Evolutionary conservation across 345 rosid genomes (phyloP).

Genomic region (Hibiscus syriacus): DNA sequence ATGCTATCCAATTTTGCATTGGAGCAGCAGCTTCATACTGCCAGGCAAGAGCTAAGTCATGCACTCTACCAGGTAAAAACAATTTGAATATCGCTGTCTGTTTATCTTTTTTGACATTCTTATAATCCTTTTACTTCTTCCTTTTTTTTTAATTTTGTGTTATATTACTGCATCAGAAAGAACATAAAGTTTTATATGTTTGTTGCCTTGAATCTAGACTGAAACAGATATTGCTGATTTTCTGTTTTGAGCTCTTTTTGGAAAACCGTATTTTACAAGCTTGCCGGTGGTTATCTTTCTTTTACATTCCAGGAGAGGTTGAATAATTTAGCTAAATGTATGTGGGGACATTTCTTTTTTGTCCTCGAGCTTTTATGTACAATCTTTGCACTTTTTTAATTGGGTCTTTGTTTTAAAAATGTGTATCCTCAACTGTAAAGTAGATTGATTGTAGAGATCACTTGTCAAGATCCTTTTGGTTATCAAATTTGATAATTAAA

Average conservation of each 20-base stretch:
- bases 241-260: not conserved
- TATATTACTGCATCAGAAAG: not conserved
- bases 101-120: not conserved
- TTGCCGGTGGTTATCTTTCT: not conserved
- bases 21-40: constrained; percentile 95
- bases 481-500: not conserved
- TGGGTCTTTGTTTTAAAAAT: too few species aligned
- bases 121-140: not conserved
- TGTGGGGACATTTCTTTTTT: not conserved
- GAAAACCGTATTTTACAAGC: not conserved
- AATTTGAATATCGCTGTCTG: not conserved
- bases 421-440: not conserved
- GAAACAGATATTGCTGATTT: not conserved
- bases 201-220: not conserved
- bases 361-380: not conserved
- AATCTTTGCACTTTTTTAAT: too few species aligned
- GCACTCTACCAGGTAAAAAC: constrained; percentile 81
- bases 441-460: not conserved
- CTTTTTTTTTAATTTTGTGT: not conserved
- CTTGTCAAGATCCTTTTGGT: not conserved
- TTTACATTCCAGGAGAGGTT: not conserved
- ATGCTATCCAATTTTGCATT: constrained; percentile 92
- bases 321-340: not conserved
- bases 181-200: not conserved
- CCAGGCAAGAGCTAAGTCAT: constrained; percentile 97